Percentiles rank a stretch among this genome's conserved stretches.
phyloP scores from a whole-genome alignment of 495 filamentous ascomycete genomes.

The Lindgomyces ingoldianus region DNA sequence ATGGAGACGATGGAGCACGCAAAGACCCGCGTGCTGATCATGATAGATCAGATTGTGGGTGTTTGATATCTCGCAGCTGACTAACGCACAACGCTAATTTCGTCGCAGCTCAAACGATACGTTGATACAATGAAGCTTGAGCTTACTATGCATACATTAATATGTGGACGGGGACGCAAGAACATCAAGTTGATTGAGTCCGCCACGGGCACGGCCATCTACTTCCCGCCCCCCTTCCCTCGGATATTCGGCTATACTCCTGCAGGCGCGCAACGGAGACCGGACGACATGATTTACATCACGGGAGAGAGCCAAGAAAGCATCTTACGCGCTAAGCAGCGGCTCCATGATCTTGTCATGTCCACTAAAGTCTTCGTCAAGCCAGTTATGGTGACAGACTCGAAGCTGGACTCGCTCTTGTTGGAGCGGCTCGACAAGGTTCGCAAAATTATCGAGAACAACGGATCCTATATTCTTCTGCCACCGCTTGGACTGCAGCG shows the following conservation, averaged over 20 bases:
- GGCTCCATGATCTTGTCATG: conserved; percentile 76
- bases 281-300: conserved; percentile 88
- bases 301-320: conserved; percentile 79
- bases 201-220: conserved; percentile 89
- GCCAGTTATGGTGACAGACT: conserved; percentile 77
- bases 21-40: conserved; percentile 91
- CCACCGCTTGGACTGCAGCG: conserved; percentile 80
- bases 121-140: conserved; percentile 83
- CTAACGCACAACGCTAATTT: conserved; percentile 42
- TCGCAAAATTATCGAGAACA: conserved; percentile 94
- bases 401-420: conserved; percentile 91
- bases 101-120: conserved; percentile 73
- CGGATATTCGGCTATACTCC: conserved; percentile 86
- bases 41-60: conserved; percentile 95
- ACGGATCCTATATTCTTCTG: conserved; percentile 90
- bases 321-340: conserved; percentile 83
- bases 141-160: conserved; percentile 79
- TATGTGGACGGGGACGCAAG: conserved; percentile 88
- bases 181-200: conserved; percentile 98
- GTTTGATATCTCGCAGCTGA: conserved; percentile 13
- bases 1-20: conserved; percentile 94
- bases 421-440: conserved; percentile 92
- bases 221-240: conserved; percentile 93
- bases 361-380: conserved; percentile 85
- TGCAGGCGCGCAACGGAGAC: conserved; percentile 70